A percentile compares a stretch with the other conserved stretches of the same genome.
phyloP scores from a whole-genome alignment of 2,329 filamentous ascomycete genomes.

The Rhexocercosporidium sp. region DNA sequence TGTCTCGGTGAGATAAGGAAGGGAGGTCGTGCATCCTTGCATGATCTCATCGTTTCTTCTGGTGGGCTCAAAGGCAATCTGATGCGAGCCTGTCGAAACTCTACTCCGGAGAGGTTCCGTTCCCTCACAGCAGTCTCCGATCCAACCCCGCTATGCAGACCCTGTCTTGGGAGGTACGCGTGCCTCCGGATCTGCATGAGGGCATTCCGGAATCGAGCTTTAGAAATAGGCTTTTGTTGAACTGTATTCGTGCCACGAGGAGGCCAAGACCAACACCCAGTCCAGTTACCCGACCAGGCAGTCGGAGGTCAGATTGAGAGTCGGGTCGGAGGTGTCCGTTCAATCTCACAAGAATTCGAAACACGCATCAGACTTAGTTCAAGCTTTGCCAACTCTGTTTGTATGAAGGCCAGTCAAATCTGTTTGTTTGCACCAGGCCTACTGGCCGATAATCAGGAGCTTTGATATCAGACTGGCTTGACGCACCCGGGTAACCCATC shows the following conservation, averaged over 20 bases:
- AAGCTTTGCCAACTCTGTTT: neutral
- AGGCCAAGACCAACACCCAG: neutral
- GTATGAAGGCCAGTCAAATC: neutral
- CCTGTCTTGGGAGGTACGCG: neutral
- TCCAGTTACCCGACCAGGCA: no score
- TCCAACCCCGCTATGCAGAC: neutral
- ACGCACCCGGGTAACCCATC: neutral
- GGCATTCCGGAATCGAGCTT: neutral
- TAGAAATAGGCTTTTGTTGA: neutral
- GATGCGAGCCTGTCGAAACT: conserved; percentile 2
- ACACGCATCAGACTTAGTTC: neutral
- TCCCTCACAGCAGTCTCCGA: neutral
- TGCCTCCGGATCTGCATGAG: conserved; percentile 3
- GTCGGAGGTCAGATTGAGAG: neutral
- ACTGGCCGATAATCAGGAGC: neutral
- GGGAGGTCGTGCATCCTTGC: neutral
- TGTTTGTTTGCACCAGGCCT: neutral
- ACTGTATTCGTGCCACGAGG: neutral
- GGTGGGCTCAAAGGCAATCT: neutral
- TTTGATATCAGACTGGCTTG: conserved; percentile 9
- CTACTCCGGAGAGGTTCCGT: no score
- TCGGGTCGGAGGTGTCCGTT: neutral
- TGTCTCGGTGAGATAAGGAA: conserved; percentile 9
- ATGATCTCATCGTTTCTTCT: conserved; percentile 7
- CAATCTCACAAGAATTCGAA: neutral